Evolutionary conservation across 805 yeast species (phyloP), one percentile per base, ranked within the genome.

Genomic region (Yarrowia alimentaria): DNA sequence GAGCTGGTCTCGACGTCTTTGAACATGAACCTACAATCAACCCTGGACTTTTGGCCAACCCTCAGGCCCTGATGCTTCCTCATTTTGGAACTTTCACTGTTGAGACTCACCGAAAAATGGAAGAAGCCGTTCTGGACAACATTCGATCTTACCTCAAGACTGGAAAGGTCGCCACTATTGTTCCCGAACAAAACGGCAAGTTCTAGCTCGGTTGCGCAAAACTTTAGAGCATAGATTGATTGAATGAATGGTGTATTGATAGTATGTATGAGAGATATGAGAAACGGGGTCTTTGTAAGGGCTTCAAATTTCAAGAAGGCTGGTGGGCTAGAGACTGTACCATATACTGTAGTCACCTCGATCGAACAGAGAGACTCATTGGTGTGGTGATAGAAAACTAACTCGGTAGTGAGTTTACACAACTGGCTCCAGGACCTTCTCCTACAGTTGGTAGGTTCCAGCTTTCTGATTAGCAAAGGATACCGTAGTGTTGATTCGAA

Each of bases 131-230:
- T 18, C 79, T 85, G 18, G 74, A 74, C 28, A 91, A 90, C 64
- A 79, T 85, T 7, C 68, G 69, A 33, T 64, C 70, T 10, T 80
- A 69, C 47, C 61, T 85, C 19, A 64, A 69, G 13, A 75, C 81
- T 0, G 95, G 95, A 5, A 80, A 78, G 63, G 86, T 91, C 7
- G 65, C 76, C 53, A 72, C 85, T 0, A 67, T 86, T 33, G 95
- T 93, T 11, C 94, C 96, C 1, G 99, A 93, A 51, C 59, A 53
- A 40, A 26, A 35, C 8, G 53, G 55, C 11, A 42, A 42, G 55
- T 55, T 56, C 6, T 43, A 43, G 29, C 42, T 10, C 24, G 24
- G 24, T 21, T 21, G 9, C 24, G 24, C 24, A 21, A 6, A 21
- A 6, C 24, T 6, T 6, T 9, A 21, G 24, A 21, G 8, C 9